phyloP scores from a whole-genome alignment of 116 monocot species.

The Cymodocea nodosa region DNA sequence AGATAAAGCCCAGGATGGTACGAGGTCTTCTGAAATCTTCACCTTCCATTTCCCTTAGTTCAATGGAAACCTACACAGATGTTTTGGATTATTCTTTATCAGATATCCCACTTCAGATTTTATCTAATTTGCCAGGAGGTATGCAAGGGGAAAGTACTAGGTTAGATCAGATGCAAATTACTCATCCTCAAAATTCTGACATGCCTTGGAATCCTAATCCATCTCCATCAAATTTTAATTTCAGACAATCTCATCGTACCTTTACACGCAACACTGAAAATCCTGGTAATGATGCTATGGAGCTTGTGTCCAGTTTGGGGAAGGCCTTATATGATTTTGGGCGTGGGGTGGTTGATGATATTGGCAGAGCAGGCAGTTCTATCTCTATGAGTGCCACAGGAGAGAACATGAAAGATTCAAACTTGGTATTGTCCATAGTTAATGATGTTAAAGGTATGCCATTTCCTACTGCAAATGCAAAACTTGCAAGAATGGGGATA shows the following conservation, averaged over 20 bases:
- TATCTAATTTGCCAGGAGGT: conserved; percentile 14
- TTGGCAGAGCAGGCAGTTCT: conserved; percentile 46
- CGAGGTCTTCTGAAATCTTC: conserved; percentile 78
- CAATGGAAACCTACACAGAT: conserved; percentile 72
- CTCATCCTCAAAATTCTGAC: conserved; percentile 12
- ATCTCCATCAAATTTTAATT: conserved; percentile 22
- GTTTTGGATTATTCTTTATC: conserved; percentile 93
- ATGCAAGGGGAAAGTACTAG: conserved; percentile 9
- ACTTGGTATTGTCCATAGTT: conserved; percentile 25
- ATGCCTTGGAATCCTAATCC: neutral
- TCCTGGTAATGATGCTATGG: conserved; percentile 74
- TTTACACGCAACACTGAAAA: conserved; percentile 13
- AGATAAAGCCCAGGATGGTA: conserved; percentile 97
- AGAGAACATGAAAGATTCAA: conserved; percentile 13
- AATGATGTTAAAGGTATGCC: conserved; percentile 78
- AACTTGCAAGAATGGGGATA: conserved; percentile 49
- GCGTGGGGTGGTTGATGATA: conserved; percentile 89
- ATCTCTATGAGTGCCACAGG: conserved; percentile 10
- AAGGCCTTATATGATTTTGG: conserved; percentile 97
- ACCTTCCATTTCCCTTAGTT: conserved; percentile 43
- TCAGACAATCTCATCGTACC: conserved; percentile 15
- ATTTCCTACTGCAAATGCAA: conserved; percentile 72
- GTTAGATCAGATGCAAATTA: conserved; percentile 6
- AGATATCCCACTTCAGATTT: conserved; percentile 44
- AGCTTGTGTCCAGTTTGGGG: conserved; percentile 69